Conservation (phyloP, 2,329 filamentous ascomycete species). For the Arthrobotrys sinensis region DNA sequence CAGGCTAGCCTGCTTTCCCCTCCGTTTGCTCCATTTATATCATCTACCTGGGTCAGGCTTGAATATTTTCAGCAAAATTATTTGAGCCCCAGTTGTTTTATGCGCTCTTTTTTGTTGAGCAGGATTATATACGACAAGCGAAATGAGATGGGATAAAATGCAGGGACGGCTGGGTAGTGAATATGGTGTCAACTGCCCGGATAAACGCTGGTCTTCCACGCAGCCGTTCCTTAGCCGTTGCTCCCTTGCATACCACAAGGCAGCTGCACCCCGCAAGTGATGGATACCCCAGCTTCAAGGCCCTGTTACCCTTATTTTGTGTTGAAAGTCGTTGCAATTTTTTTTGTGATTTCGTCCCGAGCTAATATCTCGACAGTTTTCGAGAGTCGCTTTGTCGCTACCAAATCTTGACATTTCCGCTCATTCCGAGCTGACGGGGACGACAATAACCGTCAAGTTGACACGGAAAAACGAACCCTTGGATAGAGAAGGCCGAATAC, state of each 20-base stretch:
- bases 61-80: neutral
- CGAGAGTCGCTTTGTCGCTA: constrained; percentile 76
- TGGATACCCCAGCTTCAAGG: constrained; percentile 5
- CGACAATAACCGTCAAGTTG: constrained; percentile 76
- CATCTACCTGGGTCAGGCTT: constrained; percentile 17
- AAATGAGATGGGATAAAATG: constrained; percentile 58
- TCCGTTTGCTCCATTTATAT: constrained; percentile 31
- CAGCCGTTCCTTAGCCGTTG: constrained; percentile 24
- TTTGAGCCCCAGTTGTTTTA: neutral
- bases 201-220: neutral
- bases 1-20: constrained; percentile 4
- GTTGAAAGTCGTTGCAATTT: constrained; percentile 3
- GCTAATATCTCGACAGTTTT: constrained; percentile 65
- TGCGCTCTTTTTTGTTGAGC: constrained; percentile 26
- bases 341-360: neutral
- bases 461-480: constrained; percentile 77
- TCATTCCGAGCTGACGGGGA: constrained; percentile 73
- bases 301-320: constrained; percentile 7
- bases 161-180: constrained; percentile 30
- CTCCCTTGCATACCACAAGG: constrained; percentile 16
- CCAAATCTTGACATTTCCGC: constrained; percentile 79
- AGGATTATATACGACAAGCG: constrained; percentile 31
- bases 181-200: too few species aligned
- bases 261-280: constrained; percentile 28
- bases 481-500: constrained; percentile 81